Conservation (phyloP, 768 basidiomycete species). For the Lactifluus piperatus region DNA sequence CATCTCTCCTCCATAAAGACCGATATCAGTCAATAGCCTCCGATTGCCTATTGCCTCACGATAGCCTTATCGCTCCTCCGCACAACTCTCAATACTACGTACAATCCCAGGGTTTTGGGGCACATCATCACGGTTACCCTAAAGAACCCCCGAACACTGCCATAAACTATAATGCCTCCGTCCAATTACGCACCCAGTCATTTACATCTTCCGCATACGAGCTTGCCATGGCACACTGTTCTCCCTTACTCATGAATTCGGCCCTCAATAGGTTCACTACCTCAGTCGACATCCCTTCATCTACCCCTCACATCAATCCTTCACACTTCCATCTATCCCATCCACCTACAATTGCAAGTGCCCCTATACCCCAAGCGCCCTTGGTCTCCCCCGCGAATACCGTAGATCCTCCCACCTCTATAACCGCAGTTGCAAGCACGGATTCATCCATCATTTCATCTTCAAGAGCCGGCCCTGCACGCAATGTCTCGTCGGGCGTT, state of each 20-base stretch:
- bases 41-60: conserved; percentile 16
- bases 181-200: conserved; percentile 14
- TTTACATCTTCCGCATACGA: conserved; percentile 19
- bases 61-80: conserved; percentile 17
- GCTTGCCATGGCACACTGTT: conserved; percentile 13
- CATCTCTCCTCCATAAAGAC: conserved; percentile 43
- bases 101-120: conserved; percentile 17
- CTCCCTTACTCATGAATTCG: conserved; percentile 11
- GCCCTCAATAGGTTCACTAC: conserved; percentile 4
- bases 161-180: conserved; percentile 14
- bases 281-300: conserved; percentile 4
- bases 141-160: conserved; percentile 19
- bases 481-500: conserved; percentile 59
- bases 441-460: conserved; percentile 19
- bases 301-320: conserved; percentile 8
- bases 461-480: conserved; percentile 29
- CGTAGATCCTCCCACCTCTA: conserved; percentile 11
- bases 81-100: conserved; percentile 12
- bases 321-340: conserved; percentile 13
- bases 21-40: conserved; percentile 40
- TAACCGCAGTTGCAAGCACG: conserved; percentile 15
- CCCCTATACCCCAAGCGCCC: conserved; percentile 4
- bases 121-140: conserved; percentile 9
- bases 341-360: background rate
- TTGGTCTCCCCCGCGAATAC: background rate